Conservation (phyloP, 148 eudicot genomes). For the Cornus florida region DNA sequence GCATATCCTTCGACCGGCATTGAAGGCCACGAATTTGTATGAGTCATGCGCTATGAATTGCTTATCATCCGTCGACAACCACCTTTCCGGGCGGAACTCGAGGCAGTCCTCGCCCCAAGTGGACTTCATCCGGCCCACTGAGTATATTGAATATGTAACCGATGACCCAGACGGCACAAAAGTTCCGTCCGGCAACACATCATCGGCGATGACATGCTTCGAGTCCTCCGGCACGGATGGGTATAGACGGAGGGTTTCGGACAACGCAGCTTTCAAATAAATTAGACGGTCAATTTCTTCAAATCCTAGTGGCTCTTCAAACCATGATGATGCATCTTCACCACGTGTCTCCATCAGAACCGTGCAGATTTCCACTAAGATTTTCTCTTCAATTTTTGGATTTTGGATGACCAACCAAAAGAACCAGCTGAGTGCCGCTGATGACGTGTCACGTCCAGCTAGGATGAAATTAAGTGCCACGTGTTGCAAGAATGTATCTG, state of each 20-base stretch:
- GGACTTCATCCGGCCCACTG: constrained; percentile 77
- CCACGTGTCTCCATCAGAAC: constrained; percentile 83
- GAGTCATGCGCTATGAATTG: constrained; percentile 56
- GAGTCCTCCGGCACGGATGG: constrained; percentile 98
- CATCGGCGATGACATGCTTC: constrained; percentile 78
- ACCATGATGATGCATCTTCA: constrained; percentile 50
- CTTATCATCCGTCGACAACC: constrained; percentile 54
- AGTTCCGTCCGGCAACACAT: constrained; percentile 82
- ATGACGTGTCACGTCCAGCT: constrained; percentile 96
- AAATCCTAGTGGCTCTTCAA: constrained; percentile 57
- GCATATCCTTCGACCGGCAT: constrained; percentile 86
- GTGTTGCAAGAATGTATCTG: constrained; percentile 75
- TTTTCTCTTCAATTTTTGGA: constrained; percentile 59
- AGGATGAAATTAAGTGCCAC: constrained; percentile 93
- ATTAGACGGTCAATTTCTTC: constrained; percentile 78
- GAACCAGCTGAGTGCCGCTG: constrained; percentile 93
- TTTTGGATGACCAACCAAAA: constrained; percentile 74
- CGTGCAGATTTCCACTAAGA: constrained; percentile 52
- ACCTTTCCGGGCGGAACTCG: constrained; percentile 81
- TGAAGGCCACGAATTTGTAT: constrained; percentile 79
- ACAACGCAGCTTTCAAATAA: constrained; percentile 78
- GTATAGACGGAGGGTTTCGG: constrained; percentile 80
- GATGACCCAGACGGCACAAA: constrained; percentile 88
- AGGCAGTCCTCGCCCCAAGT: constrained; percentile 86
- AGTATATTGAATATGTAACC: constrained; percentile 82